Base-by-base conservation (phyloP, 345 rosid species). In the Cardamine resedifolia region DNA sequence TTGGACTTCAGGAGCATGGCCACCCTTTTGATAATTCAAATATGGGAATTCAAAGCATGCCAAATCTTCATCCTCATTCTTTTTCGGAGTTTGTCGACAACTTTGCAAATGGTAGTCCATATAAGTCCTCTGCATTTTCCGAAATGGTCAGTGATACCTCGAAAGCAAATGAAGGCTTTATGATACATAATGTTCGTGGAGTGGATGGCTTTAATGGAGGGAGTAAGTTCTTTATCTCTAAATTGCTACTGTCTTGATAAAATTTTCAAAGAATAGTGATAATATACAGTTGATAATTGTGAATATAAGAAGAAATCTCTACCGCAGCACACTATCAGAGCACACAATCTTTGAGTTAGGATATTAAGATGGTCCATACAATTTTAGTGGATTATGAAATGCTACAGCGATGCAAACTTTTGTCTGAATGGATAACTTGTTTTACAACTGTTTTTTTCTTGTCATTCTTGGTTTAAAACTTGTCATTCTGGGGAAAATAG, bases 51-150 rank as follows among this genome's bases (percentile, higher is more conserved):
- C 92, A 79, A 69, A 75, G 82, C 70, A 15, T 81, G 48, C 84
- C 82, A 33, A 82, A 74, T 79, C 82, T 90, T 69, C 88, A 85
- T 83, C 90, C 89, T 73, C 89, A 78, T 83, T 88, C 98, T 31
- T 78, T 90, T 20, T 89, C 97, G 0, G 96, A 96, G 57, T 86
- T 88, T 75, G 82, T 75, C 44, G 91, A 88, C 76, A 76, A 75
- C 81, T 74, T 88, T 43, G 74, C 80, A 70, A 80, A 72, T 75
- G 91, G 83, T 66, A 74, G 82, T 82, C 80, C 81, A 50, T 81
- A 75, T 73, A 87, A 78, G 65, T 74, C 90, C 58, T 74, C 86
- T 55, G 64, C 82, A 50, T 69, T 78, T 66, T 68, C 81, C 41
- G 84, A 73, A 52, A 81, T 84, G 81, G 81, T 73, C 61, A 66